Evolutionary conservation across 306 rosid genomes (phyloP).

Genomic region (Quercus gilva): DNA sequence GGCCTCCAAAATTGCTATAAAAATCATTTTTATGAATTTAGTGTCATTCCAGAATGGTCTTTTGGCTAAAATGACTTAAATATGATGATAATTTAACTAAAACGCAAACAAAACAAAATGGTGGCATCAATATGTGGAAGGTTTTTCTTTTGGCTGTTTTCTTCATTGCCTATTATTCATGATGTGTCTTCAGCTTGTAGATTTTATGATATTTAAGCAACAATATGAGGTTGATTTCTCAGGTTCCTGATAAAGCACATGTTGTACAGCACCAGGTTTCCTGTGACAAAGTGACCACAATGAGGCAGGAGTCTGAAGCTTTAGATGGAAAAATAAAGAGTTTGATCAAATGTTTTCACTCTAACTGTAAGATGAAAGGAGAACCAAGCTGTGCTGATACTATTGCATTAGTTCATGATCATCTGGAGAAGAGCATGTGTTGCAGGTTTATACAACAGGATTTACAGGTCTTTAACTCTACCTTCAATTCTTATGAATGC

Average conservation of each 20-base stretch:
- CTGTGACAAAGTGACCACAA: conserved; percentile 21
- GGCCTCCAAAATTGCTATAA: not conserved
- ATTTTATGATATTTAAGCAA: not conserved
- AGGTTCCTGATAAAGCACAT: not conserved
- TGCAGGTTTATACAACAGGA: conserved; percentile 52
- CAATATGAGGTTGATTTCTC: not conserved
- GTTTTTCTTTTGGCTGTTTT: not conserved
- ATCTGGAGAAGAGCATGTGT: conserved; percentile 54
- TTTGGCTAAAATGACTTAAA: not conserved
- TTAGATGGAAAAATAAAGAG: conserved; percentile 52
- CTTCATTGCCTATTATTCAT: not conserved
- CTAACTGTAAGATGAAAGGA: conserved; percentile 51
- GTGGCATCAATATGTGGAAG: not conserved
- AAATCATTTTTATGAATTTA: not conserved
- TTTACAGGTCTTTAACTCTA: conserved; percentile 58
- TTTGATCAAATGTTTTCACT: conserved; percentile 50
- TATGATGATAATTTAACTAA: too few relatives aligned
- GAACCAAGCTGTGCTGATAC: conserved; percentile 40
- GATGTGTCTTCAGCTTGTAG: not conserved
- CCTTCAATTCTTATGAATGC: conserved; percentile 20
- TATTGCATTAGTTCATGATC: conserved; percentile 47
- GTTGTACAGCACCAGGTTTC: conserved; percentile 26
- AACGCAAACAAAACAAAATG: not conserved
- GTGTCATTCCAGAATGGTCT: not conserved
- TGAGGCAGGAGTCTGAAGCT: conserved; percentile 43